Percentiles rank a stretch among this genome's conserved stretches.
These are phyloP conservation scores for Tolypocladium guangdongense DNA, from an alignment of 2,329 filamentous ascomycete species.

Conservation along the genomic window DNA sequence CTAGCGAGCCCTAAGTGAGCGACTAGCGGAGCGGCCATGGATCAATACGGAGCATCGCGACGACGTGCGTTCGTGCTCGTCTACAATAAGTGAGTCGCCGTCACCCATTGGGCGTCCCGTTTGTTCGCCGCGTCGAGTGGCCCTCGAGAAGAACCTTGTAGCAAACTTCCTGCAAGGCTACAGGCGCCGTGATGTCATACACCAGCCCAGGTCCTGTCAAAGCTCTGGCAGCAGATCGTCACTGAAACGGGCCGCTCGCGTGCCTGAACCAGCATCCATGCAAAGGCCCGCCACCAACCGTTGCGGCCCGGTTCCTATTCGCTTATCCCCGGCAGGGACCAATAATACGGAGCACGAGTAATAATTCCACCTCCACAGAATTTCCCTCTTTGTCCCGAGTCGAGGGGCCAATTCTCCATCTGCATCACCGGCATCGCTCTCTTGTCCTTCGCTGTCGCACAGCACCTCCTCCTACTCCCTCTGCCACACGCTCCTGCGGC, in stretches of 20 bases:
- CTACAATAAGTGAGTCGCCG: too few species aligned
- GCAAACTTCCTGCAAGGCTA: too few species aligned
- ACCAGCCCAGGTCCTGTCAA: neutral
- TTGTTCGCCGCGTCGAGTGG: neutral
- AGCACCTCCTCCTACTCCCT: neutral
- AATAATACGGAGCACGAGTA: too few species aligned
- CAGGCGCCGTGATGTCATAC: too few species aligned
- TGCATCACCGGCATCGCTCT: neutral
- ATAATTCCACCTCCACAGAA: neutral
- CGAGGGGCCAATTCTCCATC: neutral
- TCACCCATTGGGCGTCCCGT: neutral
- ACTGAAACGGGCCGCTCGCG: neutral
- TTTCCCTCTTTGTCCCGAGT: neutral
- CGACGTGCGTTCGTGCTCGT: neutral
- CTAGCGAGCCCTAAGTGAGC: too few species aligned
- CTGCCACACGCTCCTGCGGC: neutral
- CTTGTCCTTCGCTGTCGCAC: neutral
- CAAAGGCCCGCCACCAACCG: neutral
- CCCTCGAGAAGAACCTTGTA: too few species aligned
- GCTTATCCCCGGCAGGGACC: too few species aligned
- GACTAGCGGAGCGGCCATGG: neutral
- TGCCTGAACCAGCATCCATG: neutral
- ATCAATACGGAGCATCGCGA: neutral
- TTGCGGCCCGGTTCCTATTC: neutral
- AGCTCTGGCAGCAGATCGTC: neutral